These are phyloP conservation scores for Vitis hybrid DNA, from an alignment of 177 flowering plant species.

Conservation along the genomic window DNA sequence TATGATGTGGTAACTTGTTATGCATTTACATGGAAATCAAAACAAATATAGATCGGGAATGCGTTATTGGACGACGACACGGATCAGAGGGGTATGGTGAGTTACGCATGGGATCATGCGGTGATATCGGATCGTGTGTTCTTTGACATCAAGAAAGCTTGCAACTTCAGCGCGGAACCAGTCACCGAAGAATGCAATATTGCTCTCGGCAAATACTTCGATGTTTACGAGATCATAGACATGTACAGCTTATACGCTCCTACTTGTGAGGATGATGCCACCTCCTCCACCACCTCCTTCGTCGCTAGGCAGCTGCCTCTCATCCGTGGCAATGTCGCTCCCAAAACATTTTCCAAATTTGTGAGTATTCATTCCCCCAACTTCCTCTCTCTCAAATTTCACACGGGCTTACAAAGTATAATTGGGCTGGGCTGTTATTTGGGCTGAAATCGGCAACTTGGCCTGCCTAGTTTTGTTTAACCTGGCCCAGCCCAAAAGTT, in stretches of 20 bases:
- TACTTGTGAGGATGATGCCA: conserved; percentile 25
- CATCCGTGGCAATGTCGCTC: conserved; percentile 28
- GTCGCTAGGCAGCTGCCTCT: conserved; percentile 18
- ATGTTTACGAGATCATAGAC: conserved; percentile 54
- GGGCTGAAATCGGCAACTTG: no score
- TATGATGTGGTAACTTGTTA: no score
- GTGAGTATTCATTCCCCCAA: conserved; percentile 21
- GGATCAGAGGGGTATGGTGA: conserved; percentile 65
- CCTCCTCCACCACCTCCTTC: not conserved
- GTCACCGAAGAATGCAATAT: conserved; percentile 22
- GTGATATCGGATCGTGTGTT: conserved; percentile 62
- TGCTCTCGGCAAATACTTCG: conserved; percentile 33
- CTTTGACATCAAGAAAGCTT: conserved; percentile 27
- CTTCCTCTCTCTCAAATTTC: no score
- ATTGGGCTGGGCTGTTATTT: no score
- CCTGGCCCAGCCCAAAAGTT: no score
- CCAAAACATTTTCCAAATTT: conserved; percentile 28
- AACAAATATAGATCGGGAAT: conserved; percentile 54
- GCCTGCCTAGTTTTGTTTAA: no score
- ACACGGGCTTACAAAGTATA: no score
- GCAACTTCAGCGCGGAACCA: conserved; percentile 40
- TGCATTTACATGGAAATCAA: no score
- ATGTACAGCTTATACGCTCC: conserved; percentile 84
- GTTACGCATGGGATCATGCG: conserved; percentile 85
- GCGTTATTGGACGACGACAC: conserved; percentile 60